Percentiles rank a stretch among this genome's conserved stretches.
Evolutionary conservation across 345 rosid species (phyloP).

Genomic region (Lumnitzera littorea): DNA sequence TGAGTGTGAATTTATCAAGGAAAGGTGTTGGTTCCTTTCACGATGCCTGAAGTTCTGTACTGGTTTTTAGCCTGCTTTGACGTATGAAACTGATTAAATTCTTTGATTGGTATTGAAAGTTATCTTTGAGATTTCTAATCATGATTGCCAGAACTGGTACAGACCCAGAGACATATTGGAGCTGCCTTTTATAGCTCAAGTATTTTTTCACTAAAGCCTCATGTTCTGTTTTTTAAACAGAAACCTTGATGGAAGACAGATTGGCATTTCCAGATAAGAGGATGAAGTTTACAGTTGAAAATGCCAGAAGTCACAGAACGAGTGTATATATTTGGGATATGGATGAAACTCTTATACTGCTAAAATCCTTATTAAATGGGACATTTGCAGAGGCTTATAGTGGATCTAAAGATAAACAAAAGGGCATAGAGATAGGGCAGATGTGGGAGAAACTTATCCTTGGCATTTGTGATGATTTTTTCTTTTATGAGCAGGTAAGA

Average conservation of each 20-base stretch:
- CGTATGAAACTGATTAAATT: too few relatives aligned
- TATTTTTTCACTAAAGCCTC: background rate
- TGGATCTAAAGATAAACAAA: conserved; percentile 53
- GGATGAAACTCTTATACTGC: conserved; percentile 91
- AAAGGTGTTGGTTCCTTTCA: too few relatives aligned
- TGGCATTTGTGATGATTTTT: conserved; percentile 50
- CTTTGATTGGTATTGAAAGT: too few relatives aligned
- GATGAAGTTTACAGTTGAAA: background rate
- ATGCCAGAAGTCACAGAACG: conserved; percentile 14
- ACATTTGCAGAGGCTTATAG: conserved; percentile 45
- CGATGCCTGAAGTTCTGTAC: too few relatives aligned
- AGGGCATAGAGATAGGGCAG: conserved; percentile 64
- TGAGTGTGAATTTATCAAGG: too few relatives aligned
- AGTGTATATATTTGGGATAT: conserved; percentile 81
- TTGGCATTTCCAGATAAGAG: conserved; percentile 5
- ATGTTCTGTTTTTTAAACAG: background rate
- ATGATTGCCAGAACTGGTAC: too few relatives aligned
- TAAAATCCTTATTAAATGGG: conserved; percentile 71
- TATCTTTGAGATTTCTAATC: too few relatives aligned
- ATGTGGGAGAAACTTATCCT: conserved; percentile 85
- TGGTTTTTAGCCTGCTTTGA: too few relatives aligned
- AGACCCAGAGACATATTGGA: too few relatives aligned
- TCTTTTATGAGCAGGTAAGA: conserved; percentile 79
- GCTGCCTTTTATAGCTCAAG: too few relatives aligned
- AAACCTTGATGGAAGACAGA: conserved; percentile 4